These are phyloP conservation scores for Aristolochia californica DNA, from an alignment of 164 flowering plant species.

Conservation along the genomic window DNA sequence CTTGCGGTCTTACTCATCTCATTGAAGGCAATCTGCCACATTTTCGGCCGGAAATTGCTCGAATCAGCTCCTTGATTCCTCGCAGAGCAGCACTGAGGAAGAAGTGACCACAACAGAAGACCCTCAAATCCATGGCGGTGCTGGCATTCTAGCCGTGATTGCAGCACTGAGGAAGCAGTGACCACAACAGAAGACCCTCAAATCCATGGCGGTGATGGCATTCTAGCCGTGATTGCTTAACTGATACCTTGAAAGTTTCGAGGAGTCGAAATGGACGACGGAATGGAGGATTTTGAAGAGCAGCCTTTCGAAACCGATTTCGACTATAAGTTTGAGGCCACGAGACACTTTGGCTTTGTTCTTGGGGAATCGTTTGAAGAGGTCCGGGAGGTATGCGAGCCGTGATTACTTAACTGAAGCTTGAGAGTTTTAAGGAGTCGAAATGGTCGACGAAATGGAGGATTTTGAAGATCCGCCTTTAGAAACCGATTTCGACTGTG, in stretches of 20 bases:
- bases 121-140: not conserved
- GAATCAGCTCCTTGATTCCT: no score
- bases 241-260: no score
- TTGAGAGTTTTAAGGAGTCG: no score
- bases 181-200: not conserved
- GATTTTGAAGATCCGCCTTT: conserved; percentile 13
- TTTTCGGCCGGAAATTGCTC: not conserved
- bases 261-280: conserved; percentile 33
- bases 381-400: conserved; percentile 45
- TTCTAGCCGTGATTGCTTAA: no score
- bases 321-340: conserved; percentile 84
- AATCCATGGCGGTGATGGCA: not conserved
- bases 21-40: not conserved
- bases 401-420: no score
- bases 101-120: no score
- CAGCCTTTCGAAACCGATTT: conserved; percentile 45
- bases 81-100: no score
- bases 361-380: conserved; percentile 42
- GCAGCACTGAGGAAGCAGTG: no score
- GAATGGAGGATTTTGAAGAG: conserved; percentile 35
- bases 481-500: conserved; percentile 74
- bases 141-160: no score
- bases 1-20: not conserved
- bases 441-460: conserved; percentile 58
- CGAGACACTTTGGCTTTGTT: conserved; percentile 56